Conservation (phyloP, 1,139 yeast species). For the Zygosaccharomyces pseudobailii region DNA sequence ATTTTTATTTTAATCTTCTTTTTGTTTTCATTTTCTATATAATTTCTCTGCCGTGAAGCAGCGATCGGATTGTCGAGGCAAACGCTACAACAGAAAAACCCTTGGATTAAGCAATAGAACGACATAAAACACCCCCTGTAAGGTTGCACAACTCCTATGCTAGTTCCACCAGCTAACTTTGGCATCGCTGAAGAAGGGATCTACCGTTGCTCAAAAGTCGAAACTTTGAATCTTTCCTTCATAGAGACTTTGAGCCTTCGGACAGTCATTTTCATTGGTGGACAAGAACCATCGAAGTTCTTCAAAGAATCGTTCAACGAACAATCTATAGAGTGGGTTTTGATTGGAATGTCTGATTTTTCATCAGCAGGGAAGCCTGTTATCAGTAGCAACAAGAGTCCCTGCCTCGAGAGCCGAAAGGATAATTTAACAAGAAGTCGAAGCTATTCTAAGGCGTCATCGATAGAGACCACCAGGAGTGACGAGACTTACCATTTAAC, state of each 20-base stretch:
- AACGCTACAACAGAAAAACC: neutral
- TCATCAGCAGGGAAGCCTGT: slow-evolving; percentile 22
- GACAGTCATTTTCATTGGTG: slow-evolving; percentile 59
- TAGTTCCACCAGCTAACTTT: slow-evolving; percentile 75
- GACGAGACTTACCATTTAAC: slow-evolving; percentile 20
- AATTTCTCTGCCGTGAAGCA: neutral
- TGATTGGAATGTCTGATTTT: slow-evolving; percentile 28
- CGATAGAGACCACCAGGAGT: neutral
- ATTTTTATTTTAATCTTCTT: neutral
- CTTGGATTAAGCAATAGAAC: neutral
- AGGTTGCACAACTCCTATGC: slow-evolving; percentile 41
- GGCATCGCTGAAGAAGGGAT: slow-evolving; percentile 74
- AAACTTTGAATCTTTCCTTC: slow-evolving; percentile 27
- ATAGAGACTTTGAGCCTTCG: slow-evolving; percentile 57
- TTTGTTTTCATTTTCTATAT: neutral
- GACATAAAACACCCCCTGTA: neutral
- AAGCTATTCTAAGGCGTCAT: neutral
- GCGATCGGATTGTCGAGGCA: neutral
- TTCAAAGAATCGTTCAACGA: slow-evolving; percentile 33
- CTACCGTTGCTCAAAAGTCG: slow-evolving; percentile 36
- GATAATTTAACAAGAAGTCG: neutral
- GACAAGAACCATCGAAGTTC: slow-evolving; percentile 62
- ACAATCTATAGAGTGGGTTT: slow-evolving; percentile 30
- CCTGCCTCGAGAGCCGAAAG: neutral
- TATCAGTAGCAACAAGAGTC: slow-evolving; percentile 8